Base-by-base conservation (phyloP, 805 yeast genomes). In the Kluyveromyces siamensis region DNA sequence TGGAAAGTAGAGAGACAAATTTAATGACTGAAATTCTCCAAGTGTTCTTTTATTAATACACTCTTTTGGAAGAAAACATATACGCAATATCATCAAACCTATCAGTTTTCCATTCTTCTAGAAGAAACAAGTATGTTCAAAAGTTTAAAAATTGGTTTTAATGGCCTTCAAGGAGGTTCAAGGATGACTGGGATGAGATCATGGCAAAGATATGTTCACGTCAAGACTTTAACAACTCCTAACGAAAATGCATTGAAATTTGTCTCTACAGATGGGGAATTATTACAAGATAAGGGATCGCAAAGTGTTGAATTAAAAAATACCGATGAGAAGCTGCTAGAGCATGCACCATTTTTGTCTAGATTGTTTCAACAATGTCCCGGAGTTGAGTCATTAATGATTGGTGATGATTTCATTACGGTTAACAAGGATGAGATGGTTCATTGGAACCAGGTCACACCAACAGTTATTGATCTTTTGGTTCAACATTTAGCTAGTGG, bases 171-270 rank as follows among this genome's bases (percentile, higher is more conserved):
- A 25, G 36, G 37, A 6, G 8, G n/a, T 17, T n/a, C 18, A n/a
- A 30, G 18, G 39, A 14, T 38, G 13, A 9, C 19, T 33, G 18
- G 21, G 46, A 25, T 38, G 18, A n/a, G 27, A 27, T 19, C 40
- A 40, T 40, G 41, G 47, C 39, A 35, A 30, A 40, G 55, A 44
- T 39, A 48, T 35, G 17, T 53, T 27, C 55, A 51, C 41, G 64
- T 72, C 41, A 70, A 75, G 53, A 69, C 87, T 0, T 60, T 75
- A 17, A 70, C 82, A 1, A 84, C 93, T 0, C 93, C 93, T 13
- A 84, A 84, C 58, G 86, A 80, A 46, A 80, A 84, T 62, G 89
- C 93, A 1, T 66, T 84, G 48, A 84, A 84, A 59, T 84, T 82
- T 59, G 69, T 82, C 8, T 63, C 68, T 7, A 56, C 61, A 18